phyloP scores from a whole-genome alignment of 1,139 yeast species.

The Yamadazyma sp. region DNA sequence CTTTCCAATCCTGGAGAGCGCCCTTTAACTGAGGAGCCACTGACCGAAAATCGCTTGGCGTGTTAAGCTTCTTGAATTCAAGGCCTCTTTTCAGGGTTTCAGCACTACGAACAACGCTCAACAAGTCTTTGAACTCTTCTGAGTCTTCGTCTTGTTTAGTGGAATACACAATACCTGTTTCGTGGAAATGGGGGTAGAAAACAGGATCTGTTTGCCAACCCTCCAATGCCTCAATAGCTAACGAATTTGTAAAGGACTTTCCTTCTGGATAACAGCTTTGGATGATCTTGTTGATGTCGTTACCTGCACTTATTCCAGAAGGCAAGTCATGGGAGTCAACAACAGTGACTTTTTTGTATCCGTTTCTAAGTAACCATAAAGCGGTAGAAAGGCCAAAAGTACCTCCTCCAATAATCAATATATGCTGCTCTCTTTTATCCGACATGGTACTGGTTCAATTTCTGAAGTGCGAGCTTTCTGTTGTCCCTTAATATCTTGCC shows the following conservation, averaged over 20 bases:
- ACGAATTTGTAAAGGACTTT: conserved; percentile 2
- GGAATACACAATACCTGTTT: conserved; percentile 17
- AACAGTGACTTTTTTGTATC: conserved; percentile 13
- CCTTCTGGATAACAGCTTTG: conserved; percentile 8
- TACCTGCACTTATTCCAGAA: conserved; percentile 9
- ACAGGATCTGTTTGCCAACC: conserved; percentile 22
- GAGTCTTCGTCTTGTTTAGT: conserved; percentile 9
- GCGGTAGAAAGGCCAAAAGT: conserved; percentile 47
- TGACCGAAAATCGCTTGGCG: conserved; percentile 3
- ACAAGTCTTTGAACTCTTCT: conserved; percentile 4
- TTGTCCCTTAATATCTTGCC: too few relatives aligned
- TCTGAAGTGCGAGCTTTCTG: too few relatives aligned
- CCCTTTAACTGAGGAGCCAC: conserved; percentile 7
- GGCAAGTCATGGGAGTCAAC: conserved; percentile 10
- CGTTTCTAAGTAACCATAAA: conserved; percentile 23
- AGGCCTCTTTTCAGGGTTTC: conserved; percentile 4
- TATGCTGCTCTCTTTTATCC: not conserved
- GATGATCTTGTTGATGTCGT: conserved; percentile 11
- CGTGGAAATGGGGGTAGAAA: conserved; percentile 23
- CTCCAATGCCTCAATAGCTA: conserved; percentile 17
- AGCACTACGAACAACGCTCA: conserved; percentile 3
- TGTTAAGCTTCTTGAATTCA: conserved; percentile 5
- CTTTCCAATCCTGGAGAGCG: conserved; percentile 6
- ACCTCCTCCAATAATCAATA: conserved; percentile 35
- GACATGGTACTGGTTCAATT: too few relatives aligned